phyloP scores from a whole-genome alignment of 805 yeast species.

The Tetrapisispora arboricola region DNA sequence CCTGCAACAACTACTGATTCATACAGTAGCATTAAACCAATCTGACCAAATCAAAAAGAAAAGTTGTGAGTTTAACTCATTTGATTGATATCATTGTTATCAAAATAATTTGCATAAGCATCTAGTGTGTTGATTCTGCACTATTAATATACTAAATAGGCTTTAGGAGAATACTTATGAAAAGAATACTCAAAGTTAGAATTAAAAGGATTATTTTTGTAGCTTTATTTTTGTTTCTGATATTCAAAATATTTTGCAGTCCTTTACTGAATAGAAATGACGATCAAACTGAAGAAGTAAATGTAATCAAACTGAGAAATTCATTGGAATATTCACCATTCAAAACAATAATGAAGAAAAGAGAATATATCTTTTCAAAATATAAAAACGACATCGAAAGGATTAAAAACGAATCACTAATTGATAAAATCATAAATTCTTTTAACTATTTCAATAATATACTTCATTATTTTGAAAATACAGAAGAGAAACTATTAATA shows the following conservation, averaged over 20 bases:
- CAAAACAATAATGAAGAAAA: neutral
- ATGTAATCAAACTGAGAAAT: neutral
- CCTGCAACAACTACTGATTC: no score
- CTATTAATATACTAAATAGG: no score
- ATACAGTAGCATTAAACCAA: no score
- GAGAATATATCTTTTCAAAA: neutral
- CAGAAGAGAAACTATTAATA: neutral
- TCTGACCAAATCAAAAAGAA: no score
- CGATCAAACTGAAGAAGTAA: no score
- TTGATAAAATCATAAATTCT: neutral
- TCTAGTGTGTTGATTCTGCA: neutral
- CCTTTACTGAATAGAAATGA: neutral
- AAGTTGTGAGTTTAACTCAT: no score
- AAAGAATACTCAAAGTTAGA: neutral
- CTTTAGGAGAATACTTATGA: neutral
- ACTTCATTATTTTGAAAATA: neutral
- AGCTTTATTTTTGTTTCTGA: neutral
- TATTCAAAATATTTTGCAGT: neutral
- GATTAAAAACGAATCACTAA: neutral
- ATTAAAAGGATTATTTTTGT: neutral
- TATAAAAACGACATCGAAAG: neutral
- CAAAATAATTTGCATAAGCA: no score
- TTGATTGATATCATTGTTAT: no score
- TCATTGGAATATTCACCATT: neutral
- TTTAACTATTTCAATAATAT: neutral